These are phyloP conservation scores for Penicillium rolfsii DNA, from an alignment of 2,329 filamentous ascomycete species.

Conservation along the genomic window DNA sequence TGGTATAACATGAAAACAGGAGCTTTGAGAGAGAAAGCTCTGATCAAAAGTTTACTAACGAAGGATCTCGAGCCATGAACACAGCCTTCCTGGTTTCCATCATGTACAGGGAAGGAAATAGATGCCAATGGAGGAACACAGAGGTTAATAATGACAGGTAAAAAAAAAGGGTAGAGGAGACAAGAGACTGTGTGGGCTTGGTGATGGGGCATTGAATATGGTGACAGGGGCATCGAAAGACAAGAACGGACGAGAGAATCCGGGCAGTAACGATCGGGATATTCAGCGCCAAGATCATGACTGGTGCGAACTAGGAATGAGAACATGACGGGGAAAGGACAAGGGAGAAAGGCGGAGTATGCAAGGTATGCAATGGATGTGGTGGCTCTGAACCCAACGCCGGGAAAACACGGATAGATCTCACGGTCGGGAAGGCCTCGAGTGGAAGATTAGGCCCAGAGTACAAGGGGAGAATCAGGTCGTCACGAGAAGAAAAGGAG, in stretches of 20 bases:
- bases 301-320: slow-evolving; percentile 27
- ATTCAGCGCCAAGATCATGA: slow-evolving; percentile 31
- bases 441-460: slow-evolving; percentile 15
- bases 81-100: slow-evolving; percentile 30
- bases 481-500: slow-evolving; percentile 14
- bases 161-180: slow-evolving; percentile 23
- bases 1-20: slow-evolving; percentile 5
- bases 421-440: slow-evolving; percentile 11
- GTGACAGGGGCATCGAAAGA: slow-evolving; percentile 16
- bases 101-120: slow-evolving; percentile 35
- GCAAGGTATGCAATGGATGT: slow-evolving; percentile 30
- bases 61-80: slow-evolving; percentile 24
- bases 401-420: slow-evolving; percentile 22
- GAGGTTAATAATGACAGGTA: slow-evolving; percentile 22
- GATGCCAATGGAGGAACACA: slow-evolving; percentile 17
- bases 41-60: not conserved
- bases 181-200: slow-evolving; percentile 29
- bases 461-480: slow-evolving; percentile 19
- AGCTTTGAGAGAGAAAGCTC: not conserved
- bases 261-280: slow-evolving; percentile 19
- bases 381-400: slow-evolving; percentile 21
- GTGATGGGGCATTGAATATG: slow-evolving; percentile 22
- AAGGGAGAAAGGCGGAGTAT: slow-evolving; percentile 26
- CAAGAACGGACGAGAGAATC: slow-evolving; percentile 17
- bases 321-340: slow-evolving; percentile 22